Base-by-base conservation (phyloP, 164 flowering plant species). In the Vitis amurensis region DNA sequence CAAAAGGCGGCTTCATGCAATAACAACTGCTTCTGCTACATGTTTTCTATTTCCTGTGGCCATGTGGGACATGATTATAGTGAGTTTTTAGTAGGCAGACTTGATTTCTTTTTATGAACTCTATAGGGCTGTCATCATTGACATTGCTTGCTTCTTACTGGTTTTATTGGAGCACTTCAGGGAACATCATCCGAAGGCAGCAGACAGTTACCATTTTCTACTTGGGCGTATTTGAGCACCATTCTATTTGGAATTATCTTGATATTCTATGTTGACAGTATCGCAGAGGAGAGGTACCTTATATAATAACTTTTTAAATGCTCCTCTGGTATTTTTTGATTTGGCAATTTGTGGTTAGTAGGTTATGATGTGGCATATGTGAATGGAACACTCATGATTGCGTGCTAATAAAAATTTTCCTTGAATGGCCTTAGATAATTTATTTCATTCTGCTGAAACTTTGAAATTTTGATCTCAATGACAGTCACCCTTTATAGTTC, bases 1-100 rank as follows among this genome's bases (percentile, higher is more conserved):
- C 27, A 95, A 95, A 76, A 91, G 90, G 79, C 85, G 99, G 64
- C 94, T 95, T 67, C 86, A 95, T 87, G 96, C 99, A 60, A 73
- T 93, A 63, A 90, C 96, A 19, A 83, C 90, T 73, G 80, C 94
- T 74, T 88, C 99, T 75, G 96, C 99, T 16, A 89, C 97, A 12
- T 92, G 98, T 78, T 95, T 95, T 78, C 79, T 95, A 55, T 93
- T 95, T 81, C 99, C 98, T 55, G 89, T 91, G 64, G 98, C 98
- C 75, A 91, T 93, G 86, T 95, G 98, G 98, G 99, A 91, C 85
- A 70, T 84, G 71, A 80, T 95, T 74, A 78, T 90, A 62, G 99
- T 95, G 82, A 87, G 93, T 84, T 63, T n/a, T 8, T 37, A 37
- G 44, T 37, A 37, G 44, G 4, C 27, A 6, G 7, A 37, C 44